Evolutionary conservation across 306 rosid genomes (phyloP).

Genomic region (Malus fusca): DNA sequence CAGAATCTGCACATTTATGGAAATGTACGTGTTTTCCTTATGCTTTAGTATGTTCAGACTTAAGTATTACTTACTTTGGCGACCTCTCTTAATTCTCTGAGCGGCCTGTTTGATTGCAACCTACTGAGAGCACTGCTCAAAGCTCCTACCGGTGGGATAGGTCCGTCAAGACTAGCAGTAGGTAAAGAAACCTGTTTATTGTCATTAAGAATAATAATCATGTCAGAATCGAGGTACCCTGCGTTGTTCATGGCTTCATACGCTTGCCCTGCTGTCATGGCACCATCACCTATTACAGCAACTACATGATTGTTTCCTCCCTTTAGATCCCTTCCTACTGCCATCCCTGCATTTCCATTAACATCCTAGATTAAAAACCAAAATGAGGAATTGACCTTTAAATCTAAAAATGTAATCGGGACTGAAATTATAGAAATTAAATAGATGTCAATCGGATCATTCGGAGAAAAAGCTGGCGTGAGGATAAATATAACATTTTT

Average conservation of each 20-base stretch:
- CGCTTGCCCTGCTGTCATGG: constrained; percentile 99
- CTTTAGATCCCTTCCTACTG: constrained; percentile 90
- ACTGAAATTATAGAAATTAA: background rate
- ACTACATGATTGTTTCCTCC: constrained; percentile 67
- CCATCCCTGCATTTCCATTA: constrained; percentile 68
- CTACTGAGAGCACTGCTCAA: constrained; percentile 95
- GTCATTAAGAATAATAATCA: constrained; percentile 97
- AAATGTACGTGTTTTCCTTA: background rate
- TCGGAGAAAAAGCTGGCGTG: background rate
- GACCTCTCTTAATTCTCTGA: constrained; percentile 92
- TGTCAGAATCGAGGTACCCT: constrained; percentile 91
- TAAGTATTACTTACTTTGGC: constrained; percentile 62
- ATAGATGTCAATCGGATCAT: background rate
- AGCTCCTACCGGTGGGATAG: constrained; percentile 87
- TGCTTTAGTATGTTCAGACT: background rate
- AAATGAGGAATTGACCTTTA: background rate
- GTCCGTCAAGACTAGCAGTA: constrained; percentile 92
- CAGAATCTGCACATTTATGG: constrained; percentile 6
- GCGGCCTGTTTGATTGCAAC: constrained; percentile 85
- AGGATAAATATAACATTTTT: background rate
- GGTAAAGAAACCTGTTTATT: constrained; percentile 94
- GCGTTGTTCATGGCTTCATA: constrained; percentile 99
- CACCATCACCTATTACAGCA: constrained; percentile 94
- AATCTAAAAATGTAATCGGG: background rate
- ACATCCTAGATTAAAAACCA: constrained; percentile 20